Evolutionary conservation across 202 grass and related monocot genomes (phyloP).

Genomic region (Musa balbisiana): DNA sequence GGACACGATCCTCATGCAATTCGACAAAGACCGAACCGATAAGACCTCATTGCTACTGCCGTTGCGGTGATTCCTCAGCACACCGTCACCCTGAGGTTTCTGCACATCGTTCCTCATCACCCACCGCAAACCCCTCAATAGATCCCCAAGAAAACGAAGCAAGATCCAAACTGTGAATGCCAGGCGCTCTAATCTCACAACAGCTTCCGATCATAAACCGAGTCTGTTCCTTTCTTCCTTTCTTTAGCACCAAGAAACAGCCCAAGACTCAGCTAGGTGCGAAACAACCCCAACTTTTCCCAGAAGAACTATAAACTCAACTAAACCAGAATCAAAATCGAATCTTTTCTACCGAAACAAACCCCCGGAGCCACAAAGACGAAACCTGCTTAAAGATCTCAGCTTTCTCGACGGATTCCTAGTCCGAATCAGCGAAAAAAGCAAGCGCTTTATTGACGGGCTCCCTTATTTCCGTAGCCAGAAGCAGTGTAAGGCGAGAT

Average conservation of each 20-base stretch:
- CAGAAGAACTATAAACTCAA: not conserved
- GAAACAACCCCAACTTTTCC: not conserved
- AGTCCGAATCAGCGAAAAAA: not conserved
- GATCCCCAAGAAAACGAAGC: not conserved
- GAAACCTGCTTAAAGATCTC: conserved; percentile 1
- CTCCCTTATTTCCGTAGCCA: not conserved
- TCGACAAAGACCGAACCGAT: conserved; percentile 61
- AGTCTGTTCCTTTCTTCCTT: conserved; percentile 15
- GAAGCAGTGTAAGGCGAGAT: not conserved
- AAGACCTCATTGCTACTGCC: conserved; percentile 40
- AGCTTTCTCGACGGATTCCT: not conserved
- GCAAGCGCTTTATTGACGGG: not conserved
- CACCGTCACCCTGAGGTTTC: conserved; percentile 25
- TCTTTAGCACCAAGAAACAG: conserved; percentile 8
- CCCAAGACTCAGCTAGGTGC: conserved; percentile 4
- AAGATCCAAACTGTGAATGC: not conserved
- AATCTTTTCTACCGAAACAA: not conserved
- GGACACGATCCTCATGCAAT: conserved; percentile 75
- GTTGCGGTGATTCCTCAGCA: conserved; percentile 2
- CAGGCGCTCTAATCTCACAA: not conserved
- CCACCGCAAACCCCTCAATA: conserved; percentile 1
- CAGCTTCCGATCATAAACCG: conserved; percentile 10
- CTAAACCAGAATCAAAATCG: not conserved
- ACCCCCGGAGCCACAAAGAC: not conserved
- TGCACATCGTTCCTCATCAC: conserved; percentile 71